phyloP scores from a whole-genome alignment of 2,329 filamentous ascomycete species.

The Botryotinia calthae region DNA sequence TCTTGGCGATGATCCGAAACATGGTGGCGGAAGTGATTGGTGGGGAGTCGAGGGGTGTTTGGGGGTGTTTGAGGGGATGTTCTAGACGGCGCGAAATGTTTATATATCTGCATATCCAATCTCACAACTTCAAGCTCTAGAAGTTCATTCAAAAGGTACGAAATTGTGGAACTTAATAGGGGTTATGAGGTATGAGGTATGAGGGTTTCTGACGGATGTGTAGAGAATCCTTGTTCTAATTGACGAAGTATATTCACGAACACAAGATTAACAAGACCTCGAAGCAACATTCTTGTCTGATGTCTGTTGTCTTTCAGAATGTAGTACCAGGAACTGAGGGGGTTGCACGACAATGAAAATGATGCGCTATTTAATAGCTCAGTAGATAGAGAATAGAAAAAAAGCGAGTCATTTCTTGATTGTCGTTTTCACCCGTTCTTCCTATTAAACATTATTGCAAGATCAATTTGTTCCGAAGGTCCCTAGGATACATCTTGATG shows the following conservation, averaged over 20 bases:
- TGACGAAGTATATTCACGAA: neutral
- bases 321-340: neutral
- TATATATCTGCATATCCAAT: neutral
- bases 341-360: neutral
- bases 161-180: neutral
- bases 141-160: neutral
- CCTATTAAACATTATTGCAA: neutral
- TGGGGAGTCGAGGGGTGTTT: neutral
- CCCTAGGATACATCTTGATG: neutral
- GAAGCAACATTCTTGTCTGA: neutral
- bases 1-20: conserved; percentile 10
- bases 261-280: neutral
- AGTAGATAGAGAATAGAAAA: neutral
- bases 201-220: neutral
- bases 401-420: neutral
- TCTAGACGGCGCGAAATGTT: neutral
- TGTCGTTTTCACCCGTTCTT: neutral
- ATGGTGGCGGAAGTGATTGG: conserved; percentile 7
- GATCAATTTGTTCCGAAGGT: neutral
- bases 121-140: neutral
- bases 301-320: neutral
- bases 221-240: neutral
- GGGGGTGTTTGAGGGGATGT: neutral
- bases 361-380: no score
- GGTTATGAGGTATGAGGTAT: neutral